Base-by-base conservation (phyloP, 1,284 basidiomycete genomes). In the Cronartium quercuum region DNA sequence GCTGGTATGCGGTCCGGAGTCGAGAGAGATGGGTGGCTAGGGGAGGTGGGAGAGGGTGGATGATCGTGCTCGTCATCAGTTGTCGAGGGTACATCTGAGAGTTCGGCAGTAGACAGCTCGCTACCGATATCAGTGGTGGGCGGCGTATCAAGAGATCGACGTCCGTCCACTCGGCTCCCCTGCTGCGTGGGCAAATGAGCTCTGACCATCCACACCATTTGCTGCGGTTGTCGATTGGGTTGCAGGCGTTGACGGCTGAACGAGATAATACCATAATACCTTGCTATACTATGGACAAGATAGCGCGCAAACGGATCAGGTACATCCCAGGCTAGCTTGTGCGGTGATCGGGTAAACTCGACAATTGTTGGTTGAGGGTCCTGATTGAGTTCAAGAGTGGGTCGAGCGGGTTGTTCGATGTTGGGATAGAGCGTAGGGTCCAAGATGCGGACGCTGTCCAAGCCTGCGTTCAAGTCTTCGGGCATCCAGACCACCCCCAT, bases 181-280 rank as follows among this genome's bases (percentile, higher is more conserved):
- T 60, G 41, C 2, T 35, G 57, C 15, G 58, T 70, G 6, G 68
- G 68, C 24, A 70, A 47, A 63, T 70, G 68, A 18, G 68, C 68
- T 42, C 62, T 70, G 58, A 64, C 42, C 68, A 70, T 70, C 13
- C 57, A 61, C 2, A 70, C 68, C 24, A 70, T 29, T 9, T 34
- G 35, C 24, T 42, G 34, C 13, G 29, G 68, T n/a, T 40, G 21
- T 18, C 24, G 15, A 15, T 34, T 35, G 3, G 58, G 68, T 18
- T 42, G 68, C 24, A 61, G 64, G 3, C 15, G 15, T 51, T 51
- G 47, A 12, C 47, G 47, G 37, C 68, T 70, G 66, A 77, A 76
- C 1, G 77, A 77, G n/a, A 77, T 76, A 18, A 77, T 66, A 37
- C 77, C 76, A 66, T 77, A 77, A 42, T 77, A 77, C 12, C 77